Conservation (phyloP, 2,329 filamentous ascomycete species). For the Xylaria sp. region DNA sequence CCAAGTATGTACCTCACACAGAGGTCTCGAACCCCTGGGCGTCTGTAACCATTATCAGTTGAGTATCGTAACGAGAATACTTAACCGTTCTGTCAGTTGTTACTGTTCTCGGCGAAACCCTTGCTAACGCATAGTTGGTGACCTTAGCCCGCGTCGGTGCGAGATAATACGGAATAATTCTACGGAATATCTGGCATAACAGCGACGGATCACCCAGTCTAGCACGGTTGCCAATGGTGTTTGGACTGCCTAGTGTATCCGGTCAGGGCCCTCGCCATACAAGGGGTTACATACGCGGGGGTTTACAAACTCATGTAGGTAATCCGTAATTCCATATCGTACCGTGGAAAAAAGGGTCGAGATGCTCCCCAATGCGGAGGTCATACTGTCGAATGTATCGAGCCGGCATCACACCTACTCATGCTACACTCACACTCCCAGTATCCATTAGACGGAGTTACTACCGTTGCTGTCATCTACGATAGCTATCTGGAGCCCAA, state of each 20-base stretch:
- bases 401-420: slow-evolving; percentile 7
- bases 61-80: no score
- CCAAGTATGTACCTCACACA: no score
- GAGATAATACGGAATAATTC: no score
- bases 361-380: slow-evolving; percentile 29
- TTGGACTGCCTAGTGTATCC: not conserved
- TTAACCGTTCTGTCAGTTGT: no score
- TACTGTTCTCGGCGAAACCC: no score
- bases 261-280: not conserved
- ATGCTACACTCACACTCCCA: slow-evolving; percentile 7
- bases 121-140: no score
- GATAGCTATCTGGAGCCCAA: no score
- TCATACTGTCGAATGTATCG: slow-evolving; percentile 23
- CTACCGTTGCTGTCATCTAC: not conserved
- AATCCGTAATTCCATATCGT: slow-evolving; percentile 16
- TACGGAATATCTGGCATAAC: not conserved
- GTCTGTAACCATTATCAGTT: no score
- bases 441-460: not conserved
- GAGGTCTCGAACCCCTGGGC: no score
- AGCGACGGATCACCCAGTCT: not conserved
- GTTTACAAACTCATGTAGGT: not conserved
- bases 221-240: not conserved
- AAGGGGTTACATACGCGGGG: slow-evolving; percentile 6
- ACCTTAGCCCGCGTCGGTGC: no score
- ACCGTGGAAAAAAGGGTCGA: slow-evolving; percentile 15